Evolutionary conservation across 768 basidiomycete species (phyloP), one percentile per base, ranked within the genome.

Genomic region (Agaricus subrufescens): DNA sequence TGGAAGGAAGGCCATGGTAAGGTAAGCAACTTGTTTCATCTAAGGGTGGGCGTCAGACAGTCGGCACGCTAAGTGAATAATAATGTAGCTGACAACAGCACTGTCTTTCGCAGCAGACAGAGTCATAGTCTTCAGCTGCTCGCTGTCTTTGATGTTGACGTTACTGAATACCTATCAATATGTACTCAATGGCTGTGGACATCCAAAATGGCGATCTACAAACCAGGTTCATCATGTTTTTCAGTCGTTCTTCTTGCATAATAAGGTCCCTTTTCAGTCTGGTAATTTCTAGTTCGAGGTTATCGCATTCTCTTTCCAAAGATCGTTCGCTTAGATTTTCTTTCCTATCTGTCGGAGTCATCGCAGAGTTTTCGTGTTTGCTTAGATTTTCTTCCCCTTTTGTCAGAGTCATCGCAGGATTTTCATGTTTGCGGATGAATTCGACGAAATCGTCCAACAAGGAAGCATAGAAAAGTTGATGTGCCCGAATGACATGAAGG

Each of bases 1-100:
- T 2, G 84, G 84, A 4, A 85, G 68, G 66, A 84, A 85, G 19
- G 82, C 61, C 82, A 85, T 84, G 1, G 81, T 79, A 9, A 86
- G 69, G 60, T 84, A 85, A 0, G 83, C 78, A 45, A 85, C 78
- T 65, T 85, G 79, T 53, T 77, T 80, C 78, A 79, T 81, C 65
- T 66, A 52, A 25, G 46, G 37, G 11, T 14, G 11, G 26, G 27
- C 14, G 45, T 51, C 9, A 10, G 27, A 23, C 14, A 39, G 31
- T 12, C 44, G n/a, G 14, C 25, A 10, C n/a, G 51, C 23, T 54
- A 11, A 29, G 23, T 38, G 12, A 27, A 50, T 7, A 15, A 31
- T n/a, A 51, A 60, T 26, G 2, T 19, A 49, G 63, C 55, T 14
- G 31, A 56, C 55, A 26, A 48, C 55, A 7, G 74, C 75, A 61